Percentiles rank a stretch among this genome's conserved stretches.
These are phyloP conservation scores for Pholiota adiposa DNA, from an alignment of 1,284 basidiomycete species.

Conservation along the genomic window DNA sequence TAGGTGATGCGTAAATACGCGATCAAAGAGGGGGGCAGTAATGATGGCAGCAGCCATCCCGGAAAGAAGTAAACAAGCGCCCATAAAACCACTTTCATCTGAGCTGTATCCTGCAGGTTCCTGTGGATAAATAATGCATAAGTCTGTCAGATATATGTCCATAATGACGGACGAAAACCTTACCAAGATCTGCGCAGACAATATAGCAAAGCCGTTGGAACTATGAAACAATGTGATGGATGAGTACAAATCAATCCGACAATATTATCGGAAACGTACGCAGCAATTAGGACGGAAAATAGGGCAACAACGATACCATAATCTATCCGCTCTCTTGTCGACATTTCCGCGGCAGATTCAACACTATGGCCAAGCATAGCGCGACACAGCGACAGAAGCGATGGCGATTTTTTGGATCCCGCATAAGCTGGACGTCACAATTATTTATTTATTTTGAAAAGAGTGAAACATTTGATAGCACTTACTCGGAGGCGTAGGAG, in stretches of 20 bases:
- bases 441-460: background rate
- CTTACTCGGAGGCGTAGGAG: slow-evolving; percentile 77
- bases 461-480: background rate
- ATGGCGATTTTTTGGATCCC: slow-evolving; percentile 58
- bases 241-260: background rate
- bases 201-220: slow-evolving; percentile 58
- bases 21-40: slow-evolving; percentile 76
- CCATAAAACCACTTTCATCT: slow-evolving; percentile 66
- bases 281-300: slow-evolving; percentile 69
- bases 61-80: slow-evolving; percentile 66
- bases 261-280: slow-evolving; percentile 49
- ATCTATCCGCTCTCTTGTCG: slow-evolving; percentile 65
- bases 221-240: slow-evolving; percentile 28
- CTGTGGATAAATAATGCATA: slow-evolving; percentile 37
- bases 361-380: slow-evolving; percentile 55
- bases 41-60: slow-evolving; percentile 70
- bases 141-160: too few relatives aligned
- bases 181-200: slow-evolving; percentile 72
- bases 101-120: slow-evolving; percentile 74
- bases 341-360: slow-evolving; percentile 56
- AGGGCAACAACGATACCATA: slow-evolving; percentile 60
- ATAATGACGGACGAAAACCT: too few relatives aligned
- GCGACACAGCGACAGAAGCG: slow-evolving; percentile 57
- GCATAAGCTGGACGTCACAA: slow-evolving; percentile 54
- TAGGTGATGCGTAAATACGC: slow-evolving; percentile 73